Conservation (phyloP, 2,329 filamentous ascomycete species). For the Aspergillus clavatus region DNA sequence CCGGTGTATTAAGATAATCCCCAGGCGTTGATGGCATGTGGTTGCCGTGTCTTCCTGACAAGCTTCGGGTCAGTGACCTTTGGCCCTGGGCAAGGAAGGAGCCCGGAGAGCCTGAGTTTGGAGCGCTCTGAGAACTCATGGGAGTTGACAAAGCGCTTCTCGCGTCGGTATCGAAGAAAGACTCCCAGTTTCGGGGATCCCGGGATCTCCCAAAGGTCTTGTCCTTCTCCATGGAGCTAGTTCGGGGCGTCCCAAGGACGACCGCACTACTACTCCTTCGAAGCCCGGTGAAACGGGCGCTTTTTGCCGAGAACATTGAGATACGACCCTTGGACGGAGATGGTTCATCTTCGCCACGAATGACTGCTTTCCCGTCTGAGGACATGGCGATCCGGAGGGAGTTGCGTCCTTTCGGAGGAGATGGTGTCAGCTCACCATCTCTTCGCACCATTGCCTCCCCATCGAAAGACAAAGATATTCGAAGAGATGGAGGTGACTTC, state of each 20-base stretch:
- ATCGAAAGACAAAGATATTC: slow-evolving; percentile 40
- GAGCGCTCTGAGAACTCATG: slow-evolving; percentile 68
- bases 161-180: slow-evolving; percentile 75
- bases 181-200: slow-evolving; percentile 86
- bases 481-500: slow-evolving; percentile 36
- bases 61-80: slow-evolving; percentile 44
- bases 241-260: slow-evolving; percentile 52
- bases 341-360: slow-evolving; percentile 67
- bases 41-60: slow-evolving; percentile 53
- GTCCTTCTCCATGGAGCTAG: slow-evolving; percentile 45
- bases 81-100: slow-evolving; percentile 69
- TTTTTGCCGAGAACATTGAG: slow-evolving; percentile 45
- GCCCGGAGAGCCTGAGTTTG: slow-evolving; percentile 66
- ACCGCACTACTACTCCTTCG: slow-evolving; percentile 69
- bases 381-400: slow-evolving; percentile 75
- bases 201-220: slow-evolving; percentile 69
- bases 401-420: slow-evolving; percentile 37
- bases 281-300: slow-evolving; percentile 50
- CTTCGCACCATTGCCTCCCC: slow-evolving; percentile 37
- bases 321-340: slow-evolving; percentile 57
- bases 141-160: slow-evolving; percentile 75
- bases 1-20: slow-evolving; percentile 47
- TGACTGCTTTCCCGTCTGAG: slow-evolving; percentile 83
- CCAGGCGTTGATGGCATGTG: slow-evolving; percentile 30
- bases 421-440: slow-evolving; percentile 38